Evolutionary conservation across 805 yeast genomes (phyloP).

Genomic region (Candida insectalens): DNA sequence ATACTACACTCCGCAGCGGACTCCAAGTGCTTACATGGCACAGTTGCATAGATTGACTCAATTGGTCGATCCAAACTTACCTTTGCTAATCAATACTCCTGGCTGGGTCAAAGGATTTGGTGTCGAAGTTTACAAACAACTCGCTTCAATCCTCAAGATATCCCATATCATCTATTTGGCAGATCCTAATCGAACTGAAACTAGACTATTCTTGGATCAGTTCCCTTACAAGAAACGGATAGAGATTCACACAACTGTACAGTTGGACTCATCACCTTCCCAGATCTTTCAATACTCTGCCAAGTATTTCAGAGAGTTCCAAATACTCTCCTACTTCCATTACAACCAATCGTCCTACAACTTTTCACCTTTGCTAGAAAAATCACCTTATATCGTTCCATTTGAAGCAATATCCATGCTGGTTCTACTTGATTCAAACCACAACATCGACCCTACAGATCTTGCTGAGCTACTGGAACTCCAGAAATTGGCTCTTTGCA

Average conservation of each 20-base stretch:
- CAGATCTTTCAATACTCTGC: slow-evolving; percentile 32
- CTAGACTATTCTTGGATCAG: slow-evolving; percentile 6
- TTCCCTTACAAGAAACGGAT: slow-evolving; percentile 1
- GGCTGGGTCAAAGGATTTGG: slow-evolving; percentile 89
- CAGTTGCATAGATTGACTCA: slow-evolving; percentile 31
- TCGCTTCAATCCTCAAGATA: slow-evolving; percentile 39
- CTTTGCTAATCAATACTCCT: slow-evolving; percentile 64
- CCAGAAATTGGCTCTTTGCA: slow-evolving; percentile 30
- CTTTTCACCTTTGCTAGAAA: slow-evolving; percentile 31
- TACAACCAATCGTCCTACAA: slow-evolving; percentile 23
- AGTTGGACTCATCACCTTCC: background rate
- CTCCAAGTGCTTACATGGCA: slow-evolving; percentile 45
- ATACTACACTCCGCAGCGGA: slow-evolving; percentile 55
- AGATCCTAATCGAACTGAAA: slow-evolving; percentile 9
- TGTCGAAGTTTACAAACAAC: slow-evolving; percentile 43
- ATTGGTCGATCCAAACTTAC: slow-evolving; percentile 21
- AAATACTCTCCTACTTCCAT: slow-evolving; percentile 47
- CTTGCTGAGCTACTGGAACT: slow-evolving; percentile 29
- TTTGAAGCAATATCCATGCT: slow-evolving; percentile 26
- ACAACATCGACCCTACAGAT: slow-evolving; percentile 24
- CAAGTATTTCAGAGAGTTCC: slow-evolving; percentile 41
- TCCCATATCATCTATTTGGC: slow-evolving; percentile 49
- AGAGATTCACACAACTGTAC: no score
- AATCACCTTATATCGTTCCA: slow-evolving; percentile 32
- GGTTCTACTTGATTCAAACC: slow-evolving; percentile 17